phyloP scores from a whole-genome alignment of 2,329 filamentous ascomycete genomes.

The Trichophaea hybrida region DNA sequence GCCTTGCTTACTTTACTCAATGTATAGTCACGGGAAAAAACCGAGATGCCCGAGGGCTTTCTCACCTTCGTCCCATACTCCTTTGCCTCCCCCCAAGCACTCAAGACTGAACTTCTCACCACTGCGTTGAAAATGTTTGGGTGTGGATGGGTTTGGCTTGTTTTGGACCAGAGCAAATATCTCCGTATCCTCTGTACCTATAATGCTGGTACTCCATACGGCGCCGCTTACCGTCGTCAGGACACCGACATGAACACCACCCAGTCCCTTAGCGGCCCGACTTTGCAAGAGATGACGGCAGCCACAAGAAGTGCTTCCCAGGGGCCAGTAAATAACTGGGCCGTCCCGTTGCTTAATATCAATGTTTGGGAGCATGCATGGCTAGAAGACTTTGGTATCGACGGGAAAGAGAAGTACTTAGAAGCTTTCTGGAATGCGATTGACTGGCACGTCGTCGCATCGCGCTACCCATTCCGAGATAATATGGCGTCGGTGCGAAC shows the following conservation, averaged over 20 bases:
- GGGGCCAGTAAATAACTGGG: conserved; percentile 30
- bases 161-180: conserved; percentile 42
- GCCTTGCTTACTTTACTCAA: background rate
- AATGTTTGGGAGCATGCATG: conserved; percentile 96
- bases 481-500: too few species aligned
- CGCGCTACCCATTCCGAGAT: background rate
- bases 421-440: conserved; percentile 77
- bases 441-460: conserved; percentile 61
- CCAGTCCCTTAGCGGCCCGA: conserved; percentile 30
- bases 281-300: conserved; percentile 26
- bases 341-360: conserved; percentile 64
- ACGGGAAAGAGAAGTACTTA: conserved; percentile 61
- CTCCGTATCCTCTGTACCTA: conserved; percentile 71
- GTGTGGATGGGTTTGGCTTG: conserved; percentile 92
- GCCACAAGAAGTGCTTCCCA: conserved; percentile 25
- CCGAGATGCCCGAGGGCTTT: conserved; percentile 44
- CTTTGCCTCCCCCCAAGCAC: conserved; percentile 72
- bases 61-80: conserved; percentile 46
- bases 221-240: conserved; percentile 63
- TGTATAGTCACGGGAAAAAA: conserved; percentile 33
- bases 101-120: conserved; percentile 63
- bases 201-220: conserved; percentile 77
- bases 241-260: conserved; percentile 53
- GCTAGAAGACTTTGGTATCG: conserved; percentile 64
- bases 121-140: conserved; percentile 89